Base-by-base conservation (phyloP, 345 rosid species). In the Corchorus capsularis region DNA sequence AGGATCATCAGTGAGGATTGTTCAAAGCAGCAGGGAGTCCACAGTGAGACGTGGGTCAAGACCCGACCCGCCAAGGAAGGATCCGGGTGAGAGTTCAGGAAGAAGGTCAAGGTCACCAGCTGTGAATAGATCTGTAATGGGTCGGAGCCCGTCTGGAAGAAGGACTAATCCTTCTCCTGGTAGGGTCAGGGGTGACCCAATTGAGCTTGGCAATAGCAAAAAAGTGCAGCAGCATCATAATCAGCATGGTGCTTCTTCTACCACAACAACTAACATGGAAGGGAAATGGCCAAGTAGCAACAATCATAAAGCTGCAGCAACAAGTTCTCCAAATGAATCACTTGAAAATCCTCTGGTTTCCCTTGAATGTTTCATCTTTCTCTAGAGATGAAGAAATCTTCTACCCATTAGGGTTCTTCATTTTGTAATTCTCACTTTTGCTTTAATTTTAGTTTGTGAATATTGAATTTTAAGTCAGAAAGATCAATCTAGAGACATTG, bases 311-410 rank as follows among this genome's bases (percentile, higher is more conserved):
- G 27, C 43, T 67, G 63, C 57, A 15, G 32, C 59, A 8, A 20
- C 37, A 55, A 75, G 63, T 77, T 57, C 76, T 68, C 43, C 83
- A 46, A 84, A 83, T 17, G 95, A 91, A 78, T 84, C 91, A 16
- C 82, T 92, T 19, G 94, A 94, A 75, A 92, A 93, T 79, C 97
- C 97, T 53, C 93, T 83, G 17, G 97, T 94, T 13, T 91, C 97
- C 3, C 75, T 94, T 67, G 98, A 93, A 85, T 93, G 98, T 77
- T 94, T 93, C 83, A 93, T 94, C 74, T 94, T 94, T 68, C 91
- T 94, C 53, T 94, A 74, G 79, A 53, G 57, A 27, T 46, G 73
- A 45, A 8, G n/a, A 71, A 32, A 35, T 72, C 43, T 32, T 20
- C 15, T 43, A 22, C 41, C 43, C 43, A 39, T 4, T 32, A 54